These are phyloP conservation scores for Diaporthe caulivora DNA, from an alignment of 2,329 filamentous ascomycete genomes.

Conservation along the genomic window DNA sequence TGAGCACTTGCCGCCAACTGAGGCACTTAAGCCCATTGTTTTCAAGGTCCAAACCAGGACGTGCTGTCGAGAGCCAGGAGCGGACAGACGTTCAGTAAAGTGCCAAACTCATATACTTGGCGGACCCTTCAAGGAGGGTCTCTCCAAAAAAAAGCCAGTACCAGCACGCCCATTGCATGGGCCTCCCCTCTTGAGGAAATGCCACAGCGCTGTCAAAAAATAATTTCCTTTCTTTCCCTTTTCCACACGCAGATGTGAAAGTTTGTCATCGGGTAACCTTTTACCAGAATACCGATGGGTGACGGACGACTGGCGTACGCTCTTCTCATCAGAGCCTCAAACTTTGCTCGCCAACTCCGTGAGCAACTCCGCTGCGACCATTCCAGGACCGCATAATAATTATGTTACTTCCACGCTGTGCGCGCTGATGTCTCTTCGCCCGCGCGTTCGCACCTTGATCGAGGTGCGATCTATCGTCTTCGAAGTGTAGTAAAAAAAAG, in stretches of 20 bases:
- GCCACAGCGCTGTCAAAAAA: constrained; percentile 24
- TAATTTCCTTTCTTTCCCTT: constrained; percentile 8
- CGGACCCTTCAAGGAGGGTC: background rate
- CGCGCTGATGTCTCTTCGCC: constrained; percentile 29
- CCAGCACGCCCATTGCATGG: background rate
- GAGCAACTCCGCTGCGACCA: constrained; percentile 35
- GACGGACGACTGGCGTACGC: constrained; percentile 35
- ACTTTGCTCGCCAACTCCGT: constrained; percentile 18
- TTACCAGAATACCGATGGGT: constrained; percentile 40
- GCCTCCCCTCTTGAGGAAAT: background rate
- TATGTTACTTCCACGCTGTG: constrained; percentile 32
- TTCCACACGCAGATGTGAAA: constrained; percentile 31
- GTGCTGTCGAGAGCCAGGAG: constrained; percentile 25
- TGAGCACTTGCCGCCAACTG: constrained; percentile 15
- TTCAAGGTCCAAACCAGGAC: background rate
- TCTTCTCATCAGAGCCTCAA: constrained; percentile 19
- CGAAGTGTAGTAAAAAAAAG: constrained; percentile 31
- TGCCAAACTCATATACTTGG: constrained; percentile 27
- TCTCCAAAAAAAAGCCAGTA: constrained; percentile 1
- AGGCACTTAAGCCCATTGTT: constrained; percentile 8
- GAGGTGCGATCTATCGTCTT: constrained; percentile 41
- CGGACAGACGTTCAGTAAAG: constrained; percentile 21
- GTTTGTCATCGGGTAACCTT: constrained; percentile 39
- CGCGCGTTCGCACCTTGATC: constrained; percentile 43
- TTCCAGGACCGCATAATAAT: constrained; percentile 39